Conservation (phyloP, 2,329 filamentous ascomycete genomes). For the Pyricularia sp. region DNA sequence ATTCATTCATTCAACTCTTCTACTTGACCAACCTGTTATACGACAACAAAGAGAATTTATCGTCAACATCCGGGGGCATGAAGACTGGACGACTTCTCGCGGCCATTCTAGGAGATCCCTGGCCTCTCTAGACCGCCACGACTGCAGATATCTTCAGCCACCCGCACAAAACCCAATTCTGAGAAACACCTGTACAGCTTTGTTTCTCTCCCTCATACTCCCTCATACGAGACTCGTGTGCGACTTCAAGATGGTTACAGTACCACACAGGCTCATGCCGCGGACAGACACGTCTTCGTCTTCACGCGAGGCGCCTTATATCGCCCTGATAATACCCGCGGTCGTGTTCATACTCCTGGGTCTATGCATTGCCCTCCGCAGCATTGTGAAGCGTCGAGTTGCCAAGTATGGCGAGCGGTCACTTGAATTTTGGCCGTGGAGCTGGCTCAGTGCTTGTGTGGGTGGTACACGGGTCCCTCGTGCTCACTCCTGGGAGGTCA, state of each 20-base stretch:
- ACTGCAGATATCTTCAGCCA: background rate
- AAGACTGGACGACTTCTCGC: background rate
- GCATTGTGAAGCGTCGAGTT: background rate
- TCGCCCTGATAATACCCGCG: background rate
- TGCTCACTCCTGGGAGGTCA: background rate
- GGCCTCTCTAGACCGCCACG: background rate
- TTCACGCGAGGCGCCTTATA: background rate
- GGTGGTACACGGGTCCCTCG: background rate
- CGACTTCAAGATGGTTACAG: background rate
- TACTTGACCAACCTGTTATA: background rate
- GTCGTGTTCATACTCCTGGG: background rate
- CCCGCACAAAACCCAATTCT: background rate
- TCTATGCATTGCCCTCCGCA: background rate
- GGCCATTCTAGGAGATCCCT: background rate
- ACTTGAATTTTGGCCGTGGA: conserved; percentile 1
- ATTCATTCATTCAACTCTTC: background rate
- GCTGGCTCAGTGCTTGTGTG: conserved; percentile 1
- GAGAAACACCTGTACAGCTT: background rate
- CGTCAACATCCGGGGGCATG: background rate
- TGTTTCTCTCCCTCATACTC: background rate
- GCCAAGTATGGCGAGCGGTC: background rate
- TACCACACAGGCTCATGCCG: background rate
- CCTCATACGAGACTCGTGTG: background rate
- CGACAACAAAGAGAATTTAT: background rate
- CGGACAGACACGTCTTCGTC: background rate